phyloP scores from a whole-genome alignment of 2,329 filamentous ascomycete species.

The Aciculosporium take region DNA sequence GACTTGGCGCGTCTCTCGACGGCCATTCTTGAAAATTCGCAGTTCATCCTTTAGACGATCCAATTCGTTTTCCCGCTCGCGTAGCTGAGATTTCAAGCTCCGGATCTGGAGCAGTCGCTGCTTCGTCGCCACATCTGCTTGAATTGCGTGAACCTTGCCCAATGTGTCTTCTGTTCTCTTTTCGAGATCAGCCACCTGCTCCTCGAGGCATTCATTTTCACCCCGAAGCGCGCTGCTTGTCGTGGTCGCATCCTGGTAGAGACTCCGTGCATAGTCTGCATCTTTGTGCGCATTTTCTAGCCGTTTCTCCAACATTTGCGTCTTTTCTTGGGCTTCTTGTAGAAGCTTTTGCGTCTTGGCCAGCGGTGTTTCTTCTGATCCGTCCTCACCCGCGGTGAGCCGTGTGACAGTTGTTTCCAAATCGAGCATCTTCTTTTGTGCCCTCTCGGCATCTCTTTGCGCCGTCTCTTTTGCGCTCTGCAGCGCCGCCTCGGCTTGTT shows the following conservation, averaged over 20 bases:
- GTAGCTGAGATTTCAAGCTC: conserved; percentile 27
- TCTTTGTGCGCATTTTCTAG: conserved; percentile 30
- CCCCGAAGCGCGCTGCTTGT: conserved; percentile 28
- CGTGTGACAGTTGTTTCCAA: conserved; percentile 21
- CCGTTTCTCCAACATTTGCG: conserved; percentile 26
- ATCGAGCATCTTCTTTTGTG: conserved; percentile 21
- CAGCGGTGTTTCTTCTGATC: conserved; percentile 13
- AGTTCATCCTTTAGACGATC: conserved; percentile 34
- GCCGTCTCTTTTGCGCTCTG: conserved; percentile 15
- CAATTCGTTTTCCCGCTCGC: conserved; percentile 39
- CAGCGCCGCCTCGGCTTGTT: conserved; percentile 22
- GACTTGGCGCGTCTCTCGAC: conserved; percentile 40
- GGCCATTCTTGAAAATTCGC: conserved; percentile 29
- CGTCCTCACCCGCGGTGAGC: conserved; percentile 14
- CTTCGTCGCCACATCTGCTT: conserved; percentile 22
- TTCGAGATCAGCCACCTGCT: conserved; percentile 25
- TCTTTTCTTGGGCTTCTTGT: conserved; percentile 22
- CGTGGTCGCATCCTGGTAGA: conserved; percentile 45
- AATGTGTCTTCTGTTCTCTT: conserved; percentile 31
- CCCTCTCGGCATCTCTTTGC: conserved; percentile 22
- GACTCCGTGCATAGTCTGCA: conserved; percentile 39
- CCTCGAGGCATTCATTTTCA: conserved; percentile 32
- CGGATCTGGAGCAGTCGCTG: conserved; percentile 24
- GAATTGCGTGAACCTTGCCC: conserved; percentile 31
- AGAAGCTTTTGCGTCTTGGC: conserved; percentile 19